phyloP scores from a whole-genome alignment of 805 yeast species.

The Lachancea dasiensis region DNA sequence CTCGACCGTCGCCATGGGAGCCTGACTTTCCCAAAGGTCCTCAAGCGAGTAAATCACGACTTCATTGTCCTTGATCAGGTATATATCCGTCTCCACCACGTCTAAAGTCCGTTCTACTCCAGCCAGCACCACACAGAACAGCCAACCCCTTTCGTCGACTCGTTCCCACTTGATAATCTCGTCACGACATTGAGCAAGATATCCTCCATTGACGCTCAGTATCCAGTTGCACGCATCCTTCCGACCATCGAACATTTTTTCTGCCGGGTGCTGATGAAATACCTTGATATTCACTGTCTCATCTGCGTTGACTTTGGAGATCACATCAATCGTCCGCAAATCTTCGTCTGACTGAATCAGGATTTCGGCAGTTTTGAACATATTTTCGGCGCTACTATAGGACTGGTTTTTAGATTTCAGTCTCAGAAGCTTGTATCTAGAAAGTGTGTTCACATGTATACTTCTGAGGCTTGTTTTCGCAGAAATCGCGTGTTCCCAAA shows the following conservation, averaged over 20 bases:
- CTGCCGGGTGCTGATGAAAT: constrained; percentile 16
- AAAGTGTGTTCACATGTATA: constrained; percentile 23
- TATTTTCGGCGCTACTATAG: constrained; percentile 12
- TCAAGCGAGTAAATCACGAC: constrained; percentile 17
- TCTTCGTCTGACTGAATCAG: constrained; percentile 16
- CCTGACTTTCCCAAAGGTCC: constrained; percentile 21
- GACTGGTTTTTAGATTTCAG: constrained; percentile 16
- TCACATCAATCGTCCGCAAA: constrained; percentile 23
- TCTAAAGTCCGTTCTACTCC: constrained; percentile 29
- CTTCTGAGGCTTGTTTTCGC: constrained; percentile 9
- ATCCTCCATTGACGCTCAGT: constrained; percentile 20
- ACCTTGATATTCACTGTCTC: constrained; percentile 23
- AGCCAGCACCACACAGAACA: constrained; percentile 14
- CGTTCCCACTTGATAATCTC: constrained; percentile 16
- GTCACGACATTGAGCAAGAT: constrained; percentile 19
- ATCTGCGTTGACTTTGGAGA: constrained; percentile 21
- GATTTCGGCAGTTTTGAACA: constrained; percentile 29
- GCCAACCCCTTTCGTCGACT: constrained; percentile 16
- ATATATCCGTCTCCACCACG: constrained; percentile 20
- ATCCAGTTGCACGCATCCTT: constrained; percentile 23
- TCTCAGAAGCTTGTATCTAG: constrained; percentile 18
- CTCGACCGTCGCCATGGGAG: constrained; percentile 13
- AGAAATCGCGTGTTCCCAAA: constrained; percentile 28
- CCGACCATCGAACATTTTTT: constrained; percentile 7
- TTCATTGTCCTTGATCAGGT: constrained; percentile 17